A percentile compares a stretch with the other conserved stretches of the same genome.
Evolutionary conservation across 2,329 filamentous ascomycete species (phyloP).

Genomic region (Pseudopithomyces maydicus): DNA sequence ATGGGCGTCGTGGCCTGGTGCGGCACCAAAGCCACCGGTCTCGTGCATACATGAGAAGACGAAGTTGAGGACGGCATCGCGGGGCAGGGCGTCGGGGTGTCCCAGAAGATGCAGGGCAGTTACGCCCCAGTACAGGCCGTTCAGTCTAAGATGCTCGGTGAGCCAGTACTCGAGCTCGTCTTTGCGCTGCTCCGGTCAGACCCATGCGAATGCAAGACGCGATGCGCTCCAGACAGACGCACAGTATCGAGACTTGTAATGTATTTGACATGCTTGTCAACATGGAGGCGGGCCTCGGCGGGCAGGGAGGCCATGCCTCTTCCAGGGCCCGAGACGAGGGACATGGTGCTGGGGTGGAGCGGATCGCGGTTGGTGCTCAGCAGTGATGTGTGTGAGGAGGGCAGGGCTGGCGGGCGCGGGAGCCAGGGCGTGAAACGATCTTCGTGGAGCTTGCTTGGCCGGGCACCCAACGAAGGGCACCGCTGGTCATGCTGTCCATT

Average conservation of each 20-base stretch:
- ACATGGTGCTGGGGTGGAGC: conserved; percentile 50
- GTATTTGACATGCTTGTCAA: conserved; percentile 82
- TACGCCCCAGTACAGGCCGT: conserved; percentile 95
- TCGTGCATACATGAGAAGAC: conserved; percentile 93
- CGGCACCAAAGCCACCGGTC: conserved; percentile 89
- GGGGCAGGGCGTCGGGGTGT: conserved; percentile 79
- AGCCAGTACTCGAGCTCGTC: conserved; percentile 98
- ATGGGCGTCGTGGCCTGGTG: conserved; percentile 92
- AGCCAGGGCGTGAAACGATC: conserved; percentile 22
- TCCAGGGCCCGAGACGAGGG: conserved; percentile 65
- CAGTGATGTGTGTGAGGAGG: conserved; percentile 1
- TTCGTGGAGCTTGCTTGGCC: conserved; percentile 19
- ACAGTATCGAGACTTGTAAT: conserved; percentile 90
- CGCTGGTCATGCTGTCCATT: too few relatives aligned
- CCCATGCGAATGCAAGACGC: conserved; percentile 17
- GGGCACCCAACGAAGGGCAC: neutral
- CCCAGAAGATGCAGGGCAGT: conserved; percentile 85
- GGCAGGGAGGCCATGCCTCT: conserved; percentile 53
- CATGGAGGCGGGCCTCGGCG: conserved; percentile 57
- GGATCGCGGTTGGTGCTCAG: conserved; percentile 2
- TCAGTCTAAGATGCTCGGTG: conserved; percentile 93
- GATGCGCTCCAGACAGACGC: conserved; percentile 45
- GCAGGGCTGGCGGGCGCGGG: conserved; percentile 12
- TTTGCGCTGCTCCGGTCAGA: conserved; percentile 67
- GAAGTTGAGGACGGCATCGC: conserved; percentile 82